A percentile compares a stretch with the other conserved stretches of the same genome.
phyloP scores from a whole-genome alignment of 805 yeast species.

The Monosporozyma aerobia region DNA sequence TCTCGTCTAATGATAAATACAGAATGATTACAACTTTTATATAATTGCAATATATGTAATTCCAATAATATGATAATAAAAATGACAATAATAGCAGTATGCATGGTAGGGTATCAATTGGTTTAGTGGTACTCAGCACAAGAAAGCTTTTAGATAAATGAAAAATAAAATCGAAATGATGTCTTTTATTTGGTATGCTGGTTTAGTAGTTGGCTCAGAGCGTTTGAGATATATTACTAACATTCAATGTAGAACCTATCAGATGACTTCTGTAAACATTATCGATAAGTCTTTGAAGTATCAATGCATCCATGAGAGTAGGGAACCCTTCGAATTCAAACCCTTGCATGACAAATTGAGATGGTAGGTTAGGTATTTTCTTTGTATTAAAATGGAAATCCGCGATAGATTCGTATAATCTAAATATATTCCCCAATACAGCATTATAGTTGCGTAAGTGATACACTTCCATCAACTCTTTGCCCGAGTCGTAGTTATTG shows the following conservation, averaged over 20 bases:
- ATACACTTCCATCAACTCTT: constrained; percentile 26
- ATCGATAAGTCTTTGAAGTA: constrained; percentile 20
- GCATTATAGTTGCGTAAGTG: constrained; percentile 28
- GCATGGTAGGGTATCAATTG: neutral
- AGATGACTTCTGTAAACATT: constrained; percentile 20
- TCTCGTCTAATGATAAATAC: constrained; percentile 1
- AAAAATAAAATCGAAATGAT: neutral
- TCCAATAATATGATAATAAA: neutral
- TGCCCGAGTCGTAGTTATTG: constrained; percentile 14
- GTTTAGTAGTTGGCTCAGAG: neutral
- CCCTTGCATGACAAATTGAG: constrained; percentile 20
- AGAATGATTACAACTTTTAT: neutral
- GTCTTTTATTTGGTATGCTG: neutral
- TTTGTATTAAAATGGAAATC: constrained; percentile 24
- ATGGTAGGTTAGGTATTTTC: constrained; percentile 15
- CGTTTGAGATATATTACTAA: constrained; percentile 7
- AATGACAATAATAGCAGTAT: neutral
- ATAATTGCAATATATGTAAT: neutral
- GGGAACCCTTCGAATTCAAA: constrained; percentile 27
- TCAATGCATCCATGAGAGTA: constrained; percentile 22
- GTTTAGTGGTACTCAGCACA: neutral
- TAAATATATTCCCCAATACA: constrained; percentile 23
- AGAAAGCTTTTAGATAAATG: neutral
- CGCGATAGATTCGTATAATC: constrained; percentile 26
- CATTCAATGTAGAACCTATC: constrained; percentile 16